Evolutionary conservation across 345 rosid species (phyloP).

Genomic region (Dimocarpus longan): DNA sequence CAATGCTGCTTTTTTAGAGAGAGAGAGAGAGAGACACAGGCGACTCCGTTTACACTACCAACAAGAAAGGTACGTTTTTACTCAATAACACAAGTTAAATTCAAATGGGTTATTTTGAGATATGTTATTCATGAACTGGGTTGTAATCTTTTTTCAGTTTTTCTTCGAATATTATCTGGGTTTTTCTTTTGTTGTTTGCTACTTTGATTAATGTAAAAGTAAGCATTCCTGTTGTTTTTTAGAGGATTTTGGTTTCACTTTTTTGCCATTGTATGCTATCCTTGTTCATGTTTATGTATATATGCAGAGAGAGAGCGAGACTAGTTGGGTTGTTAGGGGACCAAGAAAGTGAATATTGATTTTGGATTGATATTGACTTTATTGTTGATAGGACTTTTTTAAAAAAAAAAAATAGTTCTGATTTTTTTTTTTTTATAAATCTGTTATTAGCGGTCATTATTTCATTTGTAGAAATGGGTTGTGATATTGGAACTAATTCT

Average conservation of each 20-base stretch:
- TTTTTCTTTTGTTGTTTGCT: background rate
- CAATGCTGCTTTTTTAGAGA: background rate
- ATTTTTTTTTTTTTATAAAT: too few species aligned
- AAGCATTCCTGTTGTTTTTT: background rate
- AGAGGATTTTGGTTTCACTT: background rate
- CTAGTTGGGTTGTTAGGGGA: background rate
- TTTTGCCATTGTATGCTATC: too few species aligned
- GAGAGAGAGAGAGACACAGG: background rate
- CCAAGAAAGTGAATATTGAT: too few species aligned
- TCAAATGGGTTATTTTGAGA: background rate
- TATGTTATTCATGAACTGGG: background rate
- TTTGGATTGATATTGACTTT: too few species aligned
- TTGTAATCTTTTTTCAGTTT: background rate
- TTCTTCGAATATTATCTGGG: background rate
- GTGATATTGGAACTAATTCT: background rate
- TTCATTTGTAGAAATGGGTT: background rate
- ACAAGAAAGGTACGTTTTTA: background rate
- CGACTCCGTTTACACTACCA: background rate
- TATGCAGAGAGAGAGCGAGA: background rate
- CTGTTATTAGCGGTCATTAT: too few species aligned
- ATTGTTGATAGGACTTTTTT: too few species aligned
- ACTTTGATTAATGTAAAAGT: background rate
- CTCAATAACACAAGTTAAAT: too few species aligned
- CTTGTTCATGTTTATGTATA: too few species aligned
- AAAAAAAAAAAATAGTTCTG: too few species aligned